phyloP scores from a whole-genome alignment of 257 asterid genomes.

The Gentiana straminea region DNA sequence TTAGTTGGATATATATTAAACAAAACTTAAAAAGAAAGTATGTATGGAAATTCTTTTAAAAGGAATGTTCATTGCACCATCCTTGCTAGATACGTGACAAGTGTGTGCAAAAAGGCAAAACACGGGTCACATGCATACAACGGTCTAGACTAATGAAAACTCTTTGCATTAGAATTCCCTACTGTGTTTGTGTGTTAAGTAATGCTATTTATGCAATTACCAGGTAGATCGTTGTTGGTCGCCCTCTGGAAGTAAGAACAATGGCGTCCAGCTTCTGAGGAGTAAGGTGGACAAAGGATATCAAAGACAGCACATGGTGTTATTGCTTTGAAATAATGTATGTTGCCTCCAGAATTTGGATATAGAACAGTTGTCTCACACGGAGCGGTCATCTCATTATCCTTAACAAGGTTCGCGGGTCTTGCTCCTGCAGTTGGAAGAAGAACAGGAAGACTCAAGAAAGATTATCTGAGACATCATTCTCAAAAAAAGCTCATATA shows the following conservation, averaged over 20 bases:
- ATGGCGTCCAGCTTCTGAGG: conserved; percentile 83
- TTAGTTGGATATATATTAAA: no score
- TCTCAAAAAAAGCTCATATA: no score
- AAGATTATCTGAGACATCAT: no score
- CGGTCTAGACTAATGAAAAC: no score
- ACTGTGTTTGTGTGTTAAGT: background rate
- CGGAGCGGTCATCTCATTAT: conserved; percentile 80
- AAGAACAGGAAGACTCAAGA: no score
- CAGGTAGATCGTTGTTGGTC: conserved; percentile 58
- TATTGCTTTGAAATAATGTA: conserved; percentile 86
- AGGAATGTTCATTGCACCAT: no score
- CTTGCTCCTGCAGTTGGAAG: conserved; percentile 28
- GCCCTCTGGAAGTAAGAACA: conserved; percentile 82
- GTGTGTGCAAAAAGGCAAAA: no score
- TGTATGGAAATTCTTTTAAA: no score
- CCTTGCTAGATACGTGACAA: no score
- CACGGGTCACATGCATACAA: no score
- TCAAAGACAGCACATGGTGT: conserved; percentile 95
- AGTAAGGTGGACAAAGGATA: conserved; percentile 95
- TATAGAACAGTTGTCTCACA: conserved; percentile 77
- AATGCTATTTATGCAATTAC: conserved; percentile 24
- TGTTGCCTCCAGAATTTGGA: conserved; percentile 85
- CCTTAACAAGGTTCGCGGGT: conserved; percentile 63
- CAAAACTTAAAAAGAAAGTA: no score
- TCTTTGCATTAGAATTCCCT: no score